Percentiles rank a stretch among this genome's conserved stretches.
These are phyloP conservation scores for Leccinum truebloodii DNA, from an alignment of 768 basidiomycete genomes.

Conservation along the genomic window DNA sequence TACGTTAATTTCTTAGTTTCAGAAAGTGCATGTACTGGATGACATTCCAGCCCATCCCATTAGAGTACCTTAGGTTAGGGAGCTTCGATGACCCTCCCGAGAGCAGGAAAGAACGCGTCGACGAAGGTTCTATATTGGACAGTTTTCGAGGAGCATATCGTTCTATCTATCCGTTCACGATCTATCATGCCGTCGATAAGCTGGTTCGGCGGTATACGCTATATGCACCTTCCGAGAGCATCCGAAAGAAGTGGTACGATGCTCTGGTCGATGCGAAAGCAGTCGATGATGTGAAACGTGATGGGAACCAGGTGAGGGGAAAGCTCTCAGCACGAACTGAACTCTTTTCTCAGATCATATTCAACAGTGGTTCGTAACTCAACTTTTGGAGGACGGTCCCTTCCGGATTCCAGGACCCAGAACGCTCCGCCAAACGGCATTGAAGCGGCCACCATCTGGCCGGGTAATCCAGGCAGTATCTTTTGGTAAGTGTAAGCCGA, in stretches of 20 bases:
- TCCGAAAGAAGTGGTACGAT: conserved; percentile 64
- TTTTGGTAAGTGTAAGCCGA: conserved; percentile 50
- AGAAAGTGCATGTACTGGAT: conserved; percentile 9
- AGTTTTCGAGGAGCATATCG: conserved; percentile 51
- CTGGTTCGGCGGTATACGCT: conserved; percentile 68
- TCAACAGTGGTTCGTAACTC: conserved; percentile 65
- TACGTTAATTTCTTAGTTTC: conserved; percentile 35
- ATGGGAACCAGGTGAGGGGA: conserved; percentile 64
- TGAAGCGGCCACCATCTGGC: conserved; percentile 49
- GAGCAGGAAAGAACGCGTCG: conserved; percentile 59
- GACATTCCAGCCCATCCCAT: conserved; percentile 64
- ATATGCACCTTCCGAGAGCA: conserved; percentile 57
- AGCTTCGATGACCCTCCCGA: conserved; percentile 62
- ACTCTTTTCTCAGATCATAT: conserved; percentile 10
- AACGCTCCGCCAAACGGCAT: conserved; percentile 28
- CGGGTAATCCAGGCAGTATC: conserved; percentile 58
- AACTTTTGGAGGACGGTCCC: conserved; percentile 56
- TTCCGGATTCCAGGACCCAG: conserved; percentile 53
- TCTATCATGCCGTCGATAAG: conserved; percentile 67
- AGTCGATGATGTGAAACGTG: conserved; percentile 63
- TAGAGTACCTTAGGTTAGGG: conserved; percentile 76
- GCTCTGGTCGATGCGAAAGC: conserved; percentile 62
- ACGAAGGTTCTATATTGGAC: conserved; percentile 60
- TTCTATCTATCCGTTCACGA: conserved; percentile 71
- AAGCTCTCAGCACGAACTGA: background rate